A percentile compares a stretch with the other conserved stretches of the same genome.
Conservation (phyloP, 139 green algal genomes). For the Asterochloris sp. region DNA sequence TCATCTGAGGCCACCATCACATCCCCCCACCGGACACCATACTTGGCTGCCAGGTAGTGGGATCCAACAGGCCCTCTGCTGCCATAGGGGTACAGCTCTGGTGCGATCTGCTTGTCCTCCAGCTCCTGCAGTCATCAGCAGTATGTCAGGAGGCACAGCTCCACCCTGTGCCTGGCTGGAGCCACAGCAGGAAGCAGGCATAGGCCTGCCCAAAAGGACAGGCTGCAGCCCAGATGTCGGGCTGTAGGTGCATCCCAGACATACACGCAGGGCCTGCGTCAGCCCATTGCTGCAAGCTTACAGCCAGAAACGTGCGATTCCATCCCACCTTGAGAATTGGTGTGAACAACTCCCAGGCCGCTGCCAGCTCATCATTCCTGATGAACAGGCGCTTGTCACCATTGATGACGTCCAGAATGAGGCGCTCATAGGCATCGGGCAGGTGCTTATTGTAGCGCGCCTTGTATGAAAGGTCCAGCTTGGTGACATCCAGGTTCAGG, state of each 20-base stretch:
- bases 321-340: slow-evolving; percentile 69
- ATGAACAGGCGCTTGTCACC: slow-evolving; percentile 89
- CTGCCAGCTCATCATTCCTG: slow-evolving; percentile 93
- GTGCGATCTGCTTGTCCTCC: slow-evolving; percentile 59
- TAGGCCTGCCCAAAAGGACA: background rate
- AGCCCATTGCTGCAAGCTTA: background rate
- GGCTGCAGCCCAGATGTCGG: background rate
- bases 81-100: slow-evolving; percentile 98
- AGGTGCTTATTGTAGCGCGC: slow-evolving; percentile 39
- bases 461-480: slow-evolving; percentile 94
- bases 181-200: too few relatives aligned
- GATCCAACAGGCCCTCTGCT: slow-evolving; percentile 90
- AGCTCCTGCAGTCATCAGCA: slow-evolving; percentile 48
- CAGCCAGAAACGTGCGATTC: background rate
- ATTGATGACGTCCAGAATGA: slow-evolving; percentile 98
- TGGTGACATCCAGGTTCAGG: slow-evolving; percentile 82
- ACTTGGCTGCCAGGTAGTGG: slow-evolving; percentile 97
- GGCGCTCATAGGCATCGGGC: slow-evolving; percentile 94
- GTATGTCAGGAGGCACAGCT: slow-evolving; percentile 1
- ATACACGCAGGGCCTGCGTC: too few relatives aligned
- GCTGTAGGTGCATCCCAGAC: too few relatives aligned
- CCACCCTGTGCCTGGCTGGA: background rate
- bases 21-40: slow-evolving; percentile 95
- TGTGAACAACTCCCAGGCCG: slow-evolving; percentile 95
- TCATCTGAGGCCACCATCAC: slow-evolving; percentile 1